These are phyloP conservation scores for Russula foetens DNA, from an alignment of 768 basidiomycete genomes.

Conservation along the genomic window DNA sequence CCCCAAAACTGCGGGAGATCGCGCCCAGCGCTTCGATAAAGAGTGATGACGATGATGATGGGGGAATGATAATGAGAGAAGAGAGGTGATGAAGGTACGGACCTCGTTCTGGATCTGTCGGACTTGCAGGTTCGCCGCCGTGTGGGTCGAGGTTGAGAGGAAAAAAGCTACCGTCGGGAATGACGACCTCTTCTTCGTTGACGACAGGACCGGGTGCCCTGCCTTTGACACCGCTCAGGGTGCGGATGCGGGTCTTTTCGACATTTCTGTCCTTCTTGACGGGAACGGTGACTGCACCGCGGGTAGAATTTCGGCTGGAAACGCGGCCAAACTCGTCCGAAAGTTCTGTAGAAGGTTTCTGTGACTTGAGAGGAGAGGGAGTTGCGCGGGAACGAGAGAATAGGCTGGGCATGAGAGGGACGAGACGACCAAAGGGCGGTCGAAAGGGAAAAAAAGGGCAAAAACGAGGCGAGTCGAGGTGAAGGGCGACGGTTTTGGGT, in stretches of 20 bases:
- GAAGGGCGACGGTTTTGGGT: too few relatives aligned
- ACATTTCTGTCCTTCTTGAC: constrained; percentile 31
- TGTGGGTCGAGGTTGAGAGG: constrained; percentile 29
- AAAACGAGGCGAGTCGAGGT: too few relatives aligned
- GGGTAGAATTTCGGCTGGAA: background rate
- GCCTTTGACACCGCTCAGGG: constrained; percentile 33
- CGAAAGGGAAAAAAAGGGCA: background rate
- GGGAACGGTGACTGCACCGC: background rate
- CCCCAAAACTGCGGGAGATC: background rate
- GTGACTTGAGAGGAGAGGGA: background rate
- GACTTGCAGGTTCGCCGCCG: constrained; percentile 10
- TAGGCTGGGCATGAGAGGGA: background rate
- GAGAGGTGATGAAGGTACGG: background rate
- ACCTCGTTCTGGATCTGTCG: too few relatives aligned
- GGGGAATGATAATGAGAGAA: too few relatives aligned
- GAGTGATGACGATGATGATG: too few relatives aligned
- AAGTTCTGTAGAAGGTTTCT: background rate
- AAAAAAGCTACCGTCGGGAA: constrained; percentile 31
- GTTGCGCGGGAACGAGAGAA: background rate
- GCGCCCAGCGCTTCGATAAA: background rate
- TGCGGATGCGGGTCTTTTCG: constrained; percentile 37
- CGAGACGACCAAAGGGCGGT: background rate
- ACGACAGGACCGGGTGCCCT: constrained; percentile 16
- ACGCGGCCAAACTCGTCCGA: background rate
- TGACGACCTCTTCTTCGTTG: constrained; percentile 21